A percentile compares a stretch with the other conserved stretches of the same genome.
Evolutionary conservation across 805 yeast species (phyloP).

Genomic region (Yarrowia osloensis): DNA sequence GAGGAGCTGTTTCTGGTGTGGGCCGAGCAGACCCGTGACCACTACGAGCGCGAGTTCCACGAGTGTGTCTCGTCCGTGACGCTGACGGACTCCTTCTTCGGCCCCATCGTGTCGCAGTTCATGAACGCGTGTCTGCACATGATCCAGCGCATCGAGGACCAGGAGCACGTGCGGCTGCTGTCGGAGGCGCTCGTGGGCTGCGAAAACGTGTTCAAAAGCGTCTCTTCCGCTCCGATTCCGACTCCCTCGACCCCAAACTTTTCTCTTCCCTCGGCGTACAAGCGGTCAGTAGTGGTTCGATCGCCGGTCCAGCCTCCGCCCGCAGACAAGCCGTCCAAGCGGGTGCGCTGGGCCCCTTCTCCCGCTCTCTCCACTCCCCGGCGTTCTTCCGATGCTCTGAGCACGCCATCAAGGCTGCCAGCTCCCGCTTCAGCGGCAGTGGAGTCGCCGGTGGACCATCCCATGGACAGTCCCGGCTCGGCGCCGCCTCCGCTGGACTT

Average conservation of each 20-base stretch:
- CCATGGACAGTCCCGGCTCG: conserved; percentile 7
- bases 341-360: conserved; percentile 26
- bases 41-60: conserved; percentile 7
- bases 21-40: conserved; percentile 9
- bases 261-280: conserved; percentile 2
- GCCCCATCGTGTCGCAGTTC: neutral
- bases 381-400: neutral
- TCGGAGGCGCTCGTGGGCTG: neutral
- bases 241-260: conserved; percentile 16
- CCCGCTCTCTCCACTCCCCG: conserved; percentile 12
- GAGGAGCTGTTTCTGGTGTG: conserved; percentile 21
- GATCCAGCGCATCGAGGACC: conserved; percentile 12
- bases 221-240: neutral
- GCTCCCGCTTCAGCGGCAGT: neutral
- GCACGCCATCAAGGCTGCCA: conserved; percentile 1
- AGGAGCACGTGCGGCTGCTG: conserved; percentile 5
- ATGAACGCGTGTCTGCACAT: conserved; percentile 15
- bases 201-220: neutral
- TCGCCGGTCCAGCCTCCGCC: conserved; percentile 3
- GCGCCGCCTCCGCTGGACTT: conserved; percentile 18
- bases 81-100: neutral
- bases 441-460: conserved; percentile 6
- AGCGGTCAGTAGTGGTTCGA: neutral
- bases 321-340: conserved; percentile 9
- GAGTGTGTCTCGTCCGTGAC: neutral